Conservation (phyloP, 2,329 filamentous ascomycete genomes). For the Purpureocillium lavendulum region DNA sequence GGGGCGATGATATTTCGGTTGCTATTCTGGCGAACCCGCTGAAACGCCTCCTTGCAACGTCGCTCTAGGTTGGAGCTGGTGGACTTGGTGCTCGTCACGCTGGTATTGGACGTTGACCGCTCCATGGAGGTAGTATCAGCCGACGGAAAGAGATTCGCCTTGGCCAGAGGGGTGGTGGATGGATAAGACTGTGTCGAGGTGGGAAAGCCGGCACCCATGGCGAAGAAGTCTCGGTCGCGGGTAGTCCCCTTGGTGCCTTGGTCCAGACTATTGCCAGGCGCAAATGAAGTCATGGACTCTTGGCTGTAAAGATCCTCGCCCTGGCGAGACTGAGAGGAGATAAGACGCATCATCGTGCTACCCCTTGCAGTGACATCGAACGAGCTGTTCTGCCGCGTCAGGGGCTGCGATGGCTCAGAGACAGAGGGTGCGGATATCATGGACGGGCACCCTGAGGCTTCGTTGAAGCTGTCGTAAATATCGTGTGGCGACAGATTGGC, state of each 20-base stretch:
- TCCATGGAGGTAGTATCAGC: constrained; percentile 32
- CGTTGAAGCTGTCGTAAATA: constrained; percentile 13
- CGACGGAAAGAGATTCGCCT: constrained; percentile 13
- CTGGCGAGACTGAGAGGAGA: constrained; percentile 27
- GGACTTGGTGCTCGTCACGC: constrained; percentile 32
- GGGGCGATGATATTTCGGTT: constrained; percentile 31
- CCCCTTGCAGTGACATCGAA: constrained; percentile 20
- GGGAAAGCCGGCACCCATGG: constrained; percentile 28
- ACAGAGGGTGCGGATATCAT: constrained; percentile 32
- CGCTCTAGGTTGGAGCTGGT: constrained; percentile 32
- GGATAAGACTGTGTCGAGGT: constrained; percentile 19
- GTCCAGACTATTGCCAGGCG: constrained; percentile 7
- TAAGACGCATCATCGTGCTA: constrained; percentile 26
- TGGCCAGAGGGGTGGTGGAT: constrained; percentile 17
- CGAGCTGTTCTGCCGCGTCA: constrained; percentile 35
- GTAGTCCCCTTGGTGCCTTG: constrained; percentile 19
- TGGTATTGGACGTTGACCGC: constrained; percentile 37
- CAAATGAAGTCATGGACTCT: constrained; percentile 10
- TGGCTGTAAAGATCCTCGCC: constrained; percentile 10
- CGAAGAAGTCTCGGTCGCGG: constrained; percentile 22
- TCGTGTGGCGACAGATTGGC: constrained; percentile 14
- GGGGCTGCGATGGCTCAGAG: constrained; percentile 26
- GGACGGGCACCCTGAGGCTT: constrained; percentile 31
- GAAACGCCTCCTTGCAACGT: constrained; percentile 39
- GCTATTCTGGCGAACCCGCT: constrained; percentile 35